phyloP scores from a whole-genome alignment of 2,329 filamentous ascomycete genomes.

The Colletotrichum cuscutae region DNA sequence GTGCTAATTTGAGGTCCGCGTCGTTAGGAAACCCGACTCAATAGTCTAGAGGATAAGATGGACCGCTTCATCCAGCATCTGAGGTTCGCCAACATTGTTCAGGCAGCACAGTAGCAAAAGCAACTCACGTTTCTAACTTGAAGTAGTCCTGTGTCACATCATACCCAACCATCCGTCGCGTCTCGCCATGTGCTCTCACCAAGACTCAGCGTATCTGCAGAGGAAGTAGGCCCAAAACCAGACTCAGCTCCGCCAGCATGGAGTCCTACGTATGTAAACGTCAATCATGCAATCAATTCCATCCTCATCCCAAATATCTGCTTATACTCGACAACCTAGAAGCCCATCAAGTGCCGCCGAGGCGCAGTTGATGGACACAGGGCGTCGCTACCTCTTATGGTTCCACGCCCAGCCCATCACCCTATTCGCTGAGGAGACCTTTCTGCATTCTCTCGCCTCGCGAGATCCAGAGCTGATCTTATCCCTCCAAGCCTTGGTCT shows the following conservation, averaged over 20 bases:
- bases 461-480: slow-evolving; percentile 49
- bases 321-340: background rate
- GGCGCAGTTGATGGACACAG: background rate
- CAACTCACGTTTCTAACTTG: background rate
- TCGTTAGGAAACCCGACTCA: slow-evolving; percentile 2
- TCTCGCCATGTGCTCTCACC: background rate
- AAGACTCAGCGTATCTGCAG: background rate
- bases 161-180: background rate
- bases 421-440: slow-evolving; percentile 53
- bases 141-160: background rate
- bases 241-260: fast-evolving
- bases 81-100: background rate
- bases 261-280: background rate
- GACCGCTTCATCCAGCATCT: slow-evolving; percentile 15
- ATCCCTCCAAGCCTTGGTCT: slow-evolving; percentile 50
- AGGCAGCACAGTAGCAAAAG: background rate
- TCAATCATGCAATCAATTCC: background rate
- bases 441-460: slow-evolving; percentile 50
- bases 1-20: fast-evolving
- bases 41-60: slow-evolving; percentile 24
- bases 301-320: fast-evolving
- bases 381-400: slow-evolving; percentile 52
- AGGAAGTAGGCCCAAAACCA: background rate
- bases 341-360: background rate
- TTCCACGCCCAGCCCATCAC: slow-evolving; percentile 61